Evolutionary conservation across 139 green algal genomes (phyloP), one percentile per base, ranked within the genome.

Genomic region (Chlorella sp.): DNA sequence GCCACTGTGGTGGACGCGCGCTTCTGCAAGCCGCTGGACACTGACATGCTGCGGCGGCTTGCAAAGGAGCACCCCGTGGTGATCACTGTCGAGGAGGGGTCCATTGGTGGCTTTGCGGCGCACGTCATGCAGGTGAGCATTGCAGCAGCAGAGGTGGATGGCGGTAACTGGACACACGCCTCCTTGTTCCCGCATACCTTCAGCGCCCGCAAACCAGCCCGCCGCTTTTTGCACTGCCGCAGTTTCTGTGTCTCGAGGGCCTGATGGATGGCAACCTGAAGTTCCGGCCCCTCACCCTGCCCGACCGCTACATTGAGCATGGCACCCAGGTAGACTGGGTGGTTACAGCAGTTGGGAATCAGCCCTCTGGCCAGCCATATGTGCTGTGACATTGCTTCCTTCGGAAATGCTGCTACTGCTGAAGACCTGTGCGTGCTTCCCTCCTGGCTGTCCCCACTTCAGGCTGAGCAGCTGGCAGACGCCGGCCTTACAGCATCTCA

Each of bases 21-120:
- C 54, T 99, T 99, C 91, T 99, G 97, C 95, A 99, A 99, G 92
- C 97, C 97, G 16, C 93, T 99, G 54, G 97, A 99, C 91, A 94
- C 87, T 0, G 78, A 89, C 51, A 90, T 99, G 40, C 67, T 98
- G 22, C 73, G 86, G 19, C 72, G 85, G 69, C 74, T 96, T 54
- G 96, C 93, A 19, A 92, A 87, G 51, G 90, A 99, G 88, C 97
- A 99, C 89, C 83, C 89, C 2, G 93, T 95, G 34, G 92, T 99
- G 89, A 96, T 99, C 87, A 98, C 91, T 32, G 94, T 99, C 26
- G 97, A 99, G 91, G 97, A 99, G 93, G 96, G 96, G 34, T 90
- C 94, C 40, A 97, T 99, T 54, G 97, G 97, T 60, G 97, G 97
- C 40, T 99, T 99, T 89, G 95, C 92, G 26, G 92, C 96, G 3